Base-by-base conservation (phyloP, 2,329 filamentous ascomycete genomes). In the Colletotrichum plurivorum region DNA sequence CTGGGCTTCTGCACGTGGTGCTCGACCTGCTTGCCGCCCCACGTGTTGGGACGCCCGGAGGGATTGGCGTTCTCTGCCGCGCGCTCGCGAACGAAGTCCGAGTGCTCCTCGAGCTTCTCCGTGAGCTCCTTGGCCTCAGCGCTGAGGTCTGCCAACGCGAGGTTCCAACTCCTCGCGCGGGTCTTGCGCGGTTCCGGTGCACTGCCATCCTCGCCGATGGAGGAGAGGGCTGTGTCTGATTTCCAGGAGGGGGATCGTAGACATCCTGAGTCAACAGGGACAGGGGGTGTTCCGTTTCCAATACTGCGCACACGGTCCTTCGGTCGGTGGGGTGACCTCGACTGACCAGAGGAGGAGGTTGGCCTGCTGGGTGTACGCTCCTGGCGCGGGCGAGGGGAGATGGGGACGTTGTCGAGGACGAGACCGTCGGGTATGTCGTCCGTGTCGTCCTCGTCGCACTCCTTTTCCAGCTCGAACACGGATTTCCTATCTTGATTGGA, bases 401-500 rank as follows among this genome's bases (percentile, higher is more conserved):
- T 89, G 5, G 93, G 93, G 2, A 96, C 91, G 72, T 96, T 96
- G 80, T 94, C 93, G 54, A 96, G 87, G 60, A 94, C 87, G 25
- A 93, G 87, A 62, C 93, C 93, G 27, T 95, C 93, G 0, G 93
- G 93, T 36, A 96, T 91, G 66, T 93, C 89, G 75, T 94, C 92
- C 62, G 90, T 91, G 62, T 94, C 92, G 73, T 95, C 92, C 58
- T 92, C 89, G 73, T 94, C 90, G 70, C 88, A 95, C 76, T 95
- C 93, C 63, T 89, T 88, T 77, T 96, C 93, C 60, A 94, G 83
- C 74, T 95, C 89, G 69, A 90, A 82, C 1, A 88, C 85, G 0
- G 91, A 89, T 78, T 94, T 95, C 66, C 91, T 85, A 49, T 89
- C 85, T 5, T 83, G 82, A 52, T 83, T 88, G 0, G 90, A 87